Percentiles rank a stretch among this genome's conserved stretches.
These are phyloP conservation scores for Letharia columbiana DNA, from an alignment of 495 filamentous ascomycete genomes.

Conservation along the genomic window DNA sequence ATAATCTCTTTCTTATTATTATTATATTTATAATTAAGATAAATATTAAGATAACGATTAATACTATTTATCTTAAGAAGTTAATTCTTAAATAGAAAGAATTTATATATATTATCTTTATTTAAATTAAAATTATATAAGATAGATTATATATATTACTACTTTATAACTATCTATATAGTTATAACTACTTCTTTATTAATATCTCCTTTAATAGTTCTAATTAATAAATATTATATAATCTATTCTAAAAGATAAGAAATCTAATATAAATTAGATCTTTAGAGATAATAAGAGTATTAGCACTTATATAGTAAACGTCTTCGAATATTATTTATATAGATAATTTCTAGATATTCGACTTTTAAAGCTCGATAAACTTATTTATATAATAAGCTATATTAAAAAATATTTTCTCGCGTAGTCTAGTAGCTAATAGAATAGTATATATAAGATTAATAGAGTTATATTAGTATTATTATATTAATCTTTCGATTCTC, in stretches of 20 bases:
- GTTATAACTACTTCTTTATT: background rate
- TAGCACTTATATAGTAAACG: background rate
- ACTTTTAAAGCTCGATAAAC: background rate
- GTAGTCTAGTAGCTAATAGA: background rate
- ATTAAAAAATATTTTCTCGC: background rate
- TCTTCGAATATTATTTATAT: conserved; percentile 4
- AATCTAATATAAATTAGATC: background rate
- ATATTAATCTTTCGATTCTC: conserved; percentile 13
- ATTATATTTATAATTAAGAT: conserved; percentile 4
- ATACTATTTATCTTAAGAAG: background rate
- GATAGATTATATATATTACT: background rate
- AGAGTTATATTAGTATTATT: conserved; percentile 14
- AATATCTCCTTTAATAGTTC: background rate
- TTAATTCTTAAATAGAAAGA: background rate
- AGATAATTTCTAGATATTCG: background rate
- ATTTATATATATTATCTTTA: background rate
- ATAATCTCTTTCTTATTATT: background rate
- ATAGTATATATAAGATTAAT: conserved; percentile 20
- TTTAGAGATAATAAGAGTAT: background rate
- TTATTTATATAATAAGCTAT: conserved; percentile 1
- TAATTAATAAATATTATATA: background rate
- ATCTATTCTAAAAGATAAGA: background rate
- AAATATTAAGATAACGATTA: conserved; percentile 9
- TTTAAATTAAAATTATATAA: background rate
- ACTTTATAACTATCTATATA: background rate